phyloP scores from a whole-genome alignment of 169 alveolate species.

The Theileria annulata region DNA sequence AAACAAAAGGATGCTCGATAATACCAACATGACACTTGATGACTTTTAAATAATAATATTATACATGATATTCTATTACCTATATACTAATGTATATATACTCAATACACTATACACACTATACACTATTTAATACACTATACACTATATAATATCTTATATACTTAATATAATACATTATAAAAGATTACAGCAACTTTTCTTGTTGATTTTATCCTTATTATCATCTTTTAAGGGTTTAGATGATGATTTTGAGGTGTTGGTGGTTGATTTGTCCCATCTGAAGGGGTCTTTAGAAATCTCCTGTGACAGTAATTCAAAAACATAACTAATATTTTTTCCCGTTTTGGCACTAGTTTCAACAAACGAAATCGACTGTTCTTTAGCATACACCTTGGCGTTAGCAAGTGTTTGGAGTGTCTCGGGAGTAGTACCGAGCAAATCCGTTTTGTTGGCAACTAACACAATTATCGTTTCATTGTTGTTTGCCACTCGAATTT shows the following conservation, averaged over 20 bases:
- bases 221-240: slow-evolving; percentile 22
- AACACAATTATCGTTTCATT: slow-evolving; percentile 70
- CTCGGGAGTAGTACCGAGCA: slow-evolving; percentile 66
- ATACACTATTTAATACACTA: background rate
- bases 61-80: background rate
- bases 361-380: slow-evolving; percentile 67
- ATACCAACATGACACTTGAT: background rate
- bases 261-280: slow-evolving; percentile 43
- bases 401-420: slow-evolving; percentile 67
- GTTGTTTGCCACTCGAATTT: slow-evolving; percentile 65
- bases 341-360: slow-evolving; percentile 83
- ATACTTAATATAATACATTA: background rate
- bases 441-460: slow-evolving; percentile 77
- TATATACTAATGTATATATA: background rate
- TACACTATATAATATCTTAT: background rate
- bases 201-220: background rate
- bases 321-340: slow-evolving; percentile 66
- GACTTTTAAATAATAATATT: no score
- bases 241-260: slow-evolving; percentile 9
- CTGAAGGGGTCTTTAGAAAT: slow-evolving; percentile 45
- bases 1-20: background rate
- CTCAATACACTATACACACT: background rate
- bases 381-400: slow-evolving; percentile 75
- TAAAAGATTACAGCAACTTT: background rate
- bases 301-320: slow-evolving; percentile 72